A percentile compares a stretch with the other conserved stretches of the same genome.
phyloP scores from a whole-genome alignment of 2,329 filamentous ascomycete species.

The Phoma sp. region DNA sequence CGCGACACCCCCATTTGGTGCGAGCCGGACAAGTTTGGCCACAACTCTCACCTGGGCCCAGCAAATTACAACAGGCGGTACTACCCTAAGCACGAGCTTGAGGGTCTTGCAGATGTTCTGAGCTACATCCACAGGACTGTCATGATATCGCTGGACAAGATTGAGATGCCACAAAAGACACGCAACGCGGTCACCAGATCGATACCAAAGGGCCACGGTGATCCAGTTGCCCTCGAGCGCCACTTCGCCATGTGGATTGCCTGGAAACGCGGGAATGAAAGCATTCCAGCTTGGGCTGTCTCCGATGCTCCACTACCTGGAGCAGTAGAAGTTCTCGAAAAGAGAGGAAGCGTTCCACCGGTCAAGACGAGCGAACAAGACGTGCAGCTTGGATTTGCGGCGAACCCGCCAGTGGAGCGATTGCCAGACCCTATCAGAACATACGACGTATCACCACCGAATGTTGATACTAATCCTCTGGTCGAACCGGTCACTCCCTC shows the following conservation, averaged over 20 bases:
- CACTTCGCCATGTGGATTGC: conserved; percentile 71
- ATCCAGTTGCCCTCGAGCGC: conserved; percentile 66
- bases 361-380: conserved; percentile 65
- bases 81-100: conserved; percentile 68
- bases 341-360: conserved; percentile 63
- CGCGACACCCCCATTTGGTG: conserved; percentile 65
- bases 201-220: conserved; percentile 68
- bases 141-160: conserved; percentile 66
- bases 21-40: conserved; percentile 63
- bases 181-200: conserved; percentile 67
- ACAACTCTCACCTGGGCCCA: conserved; percentile 59
- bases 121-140: conserved; percentile 70
- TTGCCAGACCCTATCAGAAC: conserved; percentile 50
- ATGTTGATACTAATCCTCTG: background rate
- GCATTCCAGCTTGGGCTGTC: conserved; percentile 67
- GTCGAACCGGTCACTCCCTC: conserved; percentile 28
- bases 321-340: conserved; percentile 48
- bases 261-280: conserved; percentile 72
- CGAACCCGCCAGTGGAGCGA: conserved; percentile 52
- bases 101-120: conserved; percentile 65
- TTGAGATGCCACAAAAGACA: conserved; percentile 66
- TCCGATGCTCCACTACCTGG: conserved; percentile 63
- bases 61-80: conserved; percentile 66
- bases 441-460: conserved; percentile 23
- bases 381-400: conserved; percentile 53